phyloP scores from a whole-genome alignment of 78 protist species.

The Tieghemostelium lacteum region DNA sequence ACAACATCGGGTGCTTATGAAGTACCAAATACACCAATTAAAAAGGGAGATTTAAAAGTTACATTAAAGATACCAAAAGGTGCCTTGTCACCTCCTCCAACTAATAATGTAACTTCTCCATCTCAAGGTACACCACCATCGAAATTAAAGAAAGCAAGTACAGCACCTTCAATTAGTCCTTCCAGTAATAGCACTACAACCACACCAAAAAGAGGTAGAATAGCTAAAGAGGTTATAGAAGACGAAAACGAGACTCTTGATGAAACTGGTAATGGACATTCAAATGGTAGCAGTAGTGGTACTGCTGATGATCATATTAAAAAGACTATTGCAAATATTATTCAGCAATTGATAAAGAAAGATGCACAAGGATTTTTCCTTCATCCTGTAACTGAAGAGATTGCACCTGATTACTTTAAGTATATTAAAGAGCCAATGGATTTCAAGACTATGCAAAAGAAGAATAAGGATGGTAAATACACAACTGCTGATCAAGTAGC shows the following conservation, averaged over 20 bases:
- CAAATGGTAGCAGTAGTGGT: not conserved
- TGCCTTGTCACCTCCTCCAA: not conserved
- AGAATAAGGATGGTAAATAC: slow-evolving; percentile 13
- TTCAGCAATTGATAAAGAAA: slow-evolving; percentile 28
- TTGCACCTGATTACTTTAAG: slow-evolving; percentile 70
- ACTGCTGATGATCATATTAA: slow-evolving; percentile 9
- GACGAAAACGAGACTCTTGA: not conserved
- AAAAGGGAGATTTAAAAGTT: not conserved
- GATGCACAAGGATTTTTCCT: slow-evolving; percentile 48
- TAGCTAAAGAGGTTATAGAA: not conserved
- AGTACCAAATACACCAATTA: not conserved
- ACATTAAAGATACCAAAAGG: not conserved
- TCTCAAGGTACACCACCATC: no score
- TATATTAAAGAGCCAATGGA: slow-evolving; percentile 79
- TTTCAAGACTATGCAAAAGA: slow-evolving; percentile 40
- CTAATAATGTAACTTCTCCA: no score
- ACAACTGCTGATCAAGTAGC: slow-evolving; percentile 2
- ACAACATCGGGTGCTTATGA: not conserved
- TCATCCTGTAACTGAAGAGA: slow-evolving; percentile 54
- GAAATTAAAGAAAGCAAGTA: no score
- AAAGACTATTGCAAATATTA: slow-evolving; percentile 1
- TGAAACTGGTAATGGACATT: not conserved
- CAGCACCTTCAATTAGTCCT: not conserved
- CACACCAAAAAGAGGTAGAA: not conserved
- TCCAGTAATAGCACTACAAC: not conserved